phyloP scores from a whole-genome alignment of 2,329 filamentous ascomycete genomes.

The Fusarium sp. region DNA sequence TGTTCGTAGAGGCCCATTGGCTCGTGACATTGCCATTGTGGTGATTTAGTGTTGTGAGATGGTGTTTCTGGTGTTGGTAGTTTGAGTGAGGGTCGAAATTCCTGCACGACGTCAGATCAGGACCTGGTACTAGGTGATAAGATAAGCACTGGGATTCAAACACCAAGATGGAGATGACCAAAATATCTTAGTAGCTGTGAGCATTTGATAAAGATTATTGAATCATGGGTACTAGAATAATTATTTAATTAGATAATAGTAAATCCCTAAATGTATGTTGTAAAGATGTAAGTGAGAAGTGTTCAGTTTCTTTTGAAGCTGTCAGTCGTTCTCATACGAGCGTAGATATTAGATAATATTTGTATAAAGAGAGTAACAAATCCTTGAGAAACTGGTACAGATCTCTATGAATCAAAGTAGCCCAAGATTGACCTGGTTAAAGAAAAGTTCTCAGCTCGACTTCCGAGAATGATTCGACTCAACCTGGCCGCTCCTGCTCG shows the following conservation, averaged over 20 bases:
- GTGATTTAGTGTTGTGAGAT: not conserved
- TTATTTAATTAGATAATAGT: no score
- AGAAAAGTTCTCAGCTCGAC: no score
- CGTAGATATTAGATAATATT: no score
- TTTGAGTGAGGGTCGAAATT: constrained; percentile 31
- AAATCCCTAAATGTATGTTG: not conserved
- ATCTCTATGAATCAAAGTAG: no score
- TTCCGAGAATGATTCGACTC: no score
- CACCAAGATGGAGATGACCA: not conserved
- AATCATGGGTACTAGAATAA: no score
- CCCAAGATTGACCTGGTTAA: no score
- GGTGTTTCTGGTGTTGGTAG: not conserved
- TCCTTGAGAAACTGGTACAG: no score
- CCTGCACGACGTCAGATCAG: constrained; percentile 44
- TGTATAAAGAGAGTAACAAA: no score
- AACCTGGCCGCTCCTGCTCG: no score
- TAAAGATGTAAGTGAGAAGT: not conserved
- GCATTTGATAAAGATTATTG: no score
- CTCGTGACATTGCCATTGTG: constrained; percentile 41
- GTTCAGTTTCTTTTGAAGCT: not conserved
- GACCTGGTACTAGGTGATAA: constrained; percentile 34
- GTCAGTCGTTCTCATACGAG: not conserved
- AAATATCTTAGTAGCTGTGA: not conserved
- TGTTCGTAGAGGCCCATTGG: constrained; percentile 39
- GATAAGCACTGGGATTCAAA: constrained; percentile 36